Evolutionary conservation across 2,329 filamentous ascomycete species (phyloP).

Genomic region (Tothia fuscella): DNA sequence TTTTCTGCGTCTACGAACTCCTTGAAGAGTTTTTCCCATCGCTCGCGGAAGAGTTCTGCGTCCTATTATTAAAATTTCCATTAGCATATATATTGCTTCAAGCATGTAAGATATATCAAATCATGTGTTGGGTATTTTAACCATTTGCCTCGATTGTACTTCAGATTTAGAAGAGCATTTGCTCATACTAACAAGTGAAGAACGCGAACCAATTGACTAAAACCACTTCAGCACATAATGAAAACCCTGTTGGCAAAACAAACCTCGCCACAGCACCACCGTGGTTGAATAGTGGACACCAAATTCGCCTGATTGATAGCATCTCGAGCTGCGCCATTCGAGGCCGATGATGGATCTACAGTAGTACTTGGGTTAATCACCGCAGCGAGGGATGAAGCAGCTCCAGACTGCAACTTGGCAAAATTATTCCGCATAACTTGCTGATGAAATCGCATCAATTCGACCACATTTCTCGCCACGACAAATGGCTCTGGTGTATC

Average conservation of each 20-base stretch:
- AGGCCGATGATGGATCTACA: background rate
- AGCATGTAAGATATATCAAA: no score
- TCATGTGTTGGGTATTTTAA: no score
- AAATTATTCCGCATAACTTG: constrained; percentile 94
- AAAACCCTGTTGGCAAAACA: no score
- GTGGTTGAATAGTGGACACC: constrained; percentile 54
- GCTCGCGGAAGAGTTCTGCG: constrained; percentile 83
- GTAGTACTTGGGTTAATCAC: constrained; percentile 5
- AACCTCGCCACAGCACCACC: constrained; percentile 98
- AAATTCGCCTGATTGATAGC: constrained; percentile 26
- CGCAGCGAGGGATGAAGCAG: constrained; percentile 39
- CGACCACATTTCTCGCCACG: constrained; percentile 82
- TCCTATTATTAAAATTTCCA: no score
- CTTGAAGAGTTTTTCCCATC: constrained; percentile 95
- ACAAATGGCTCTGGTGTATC: constrained; percentile 91
- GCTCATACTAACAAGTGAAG: no score
- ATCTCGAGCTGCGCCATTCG: background rate
- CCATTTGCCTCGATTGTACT: no score
- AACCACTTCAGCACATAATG: no score
- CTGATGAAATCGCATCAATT: constrained; percentile 95
- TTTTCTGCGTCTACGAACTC: constrained; percentile 97
- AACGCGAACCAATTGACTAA: no score
- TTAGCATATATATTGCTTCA: no score
- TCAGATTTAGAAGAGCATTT: no score
- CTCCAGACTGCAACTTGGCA: constrained; percentile 55